Evolutionary conservation across 768 basidiomycete species (phyloP).

Genomic region (Guyanaporus albipodus): DNA sequence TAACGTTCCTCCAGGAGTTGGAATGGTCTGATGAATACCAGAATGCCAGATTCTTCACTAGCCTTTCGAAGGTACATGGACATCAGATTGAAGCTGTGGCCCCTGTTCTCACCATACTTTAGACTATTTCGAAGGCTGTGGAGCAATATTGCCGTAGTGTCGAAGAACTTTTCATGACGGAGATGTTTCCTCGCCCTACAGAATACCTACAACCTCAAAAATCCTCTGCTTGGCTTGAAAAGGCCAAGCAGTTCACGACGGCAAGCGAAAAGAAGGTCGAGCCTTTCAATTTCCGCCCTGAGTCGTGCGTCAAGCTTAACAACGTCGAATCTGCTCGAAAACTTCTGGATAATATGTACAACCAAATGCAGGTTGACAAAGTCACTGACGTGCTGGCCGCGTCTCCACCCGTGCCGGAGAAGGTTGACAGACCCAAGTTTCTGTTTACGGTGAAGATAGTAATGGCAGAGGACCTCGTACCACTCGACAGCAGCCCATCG

Average conservation of each 20-base stretch:
- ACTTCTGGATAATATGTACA: conserved; percentile 92
- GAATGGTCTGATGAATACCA: conserved; percentile 92
- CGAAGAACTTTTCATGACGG: conserved; percentile 87
- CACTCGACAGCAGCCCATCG: conserved; percentile 71
- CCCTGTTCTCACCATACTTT: conserved; percentile 1
- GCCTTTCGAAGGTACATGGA: conserved; percentile 70
- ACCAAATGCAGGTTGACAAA: conserved; percentile 85
- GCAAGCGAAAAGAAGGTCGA: conserved; percentile 88
- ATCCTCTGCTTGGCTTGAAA: conserved; percentile 85
- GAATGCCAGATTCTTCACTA: conserved; percentile 86
- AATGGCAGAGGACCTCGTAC: conserved; percentile 83
- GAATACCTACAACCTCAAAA: conserved; percentile 83
- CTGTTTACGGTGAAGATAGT: conserved; percentile 93
- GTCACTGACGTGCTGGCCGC: conserved; percentile 60
- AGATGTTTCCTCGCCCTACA: conserved; percentile 85
- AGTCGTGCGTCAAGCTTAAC: conserved; percentile 97
- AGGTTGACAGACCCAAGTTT: conserved; percentile 62
- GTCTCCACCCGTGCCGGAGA: conserved; percentile 68
- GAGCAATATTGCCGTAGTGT: conserved; percentile 88
- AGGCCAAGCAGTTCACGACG: conserved; percentile 70
- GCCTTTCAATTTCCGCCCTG: conserved; percentile 89
- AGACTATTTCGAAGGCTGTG: conserved; percentile 90
- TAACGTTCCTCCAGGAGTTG: conserved; percentile 81
- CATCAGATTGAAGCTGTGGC: neutral
- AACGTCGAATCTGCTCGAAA: conserved; percentile 91